Conservation (phyloP, 164 flowering plant genomes). For the Warburgia ugandensis region DNA sequence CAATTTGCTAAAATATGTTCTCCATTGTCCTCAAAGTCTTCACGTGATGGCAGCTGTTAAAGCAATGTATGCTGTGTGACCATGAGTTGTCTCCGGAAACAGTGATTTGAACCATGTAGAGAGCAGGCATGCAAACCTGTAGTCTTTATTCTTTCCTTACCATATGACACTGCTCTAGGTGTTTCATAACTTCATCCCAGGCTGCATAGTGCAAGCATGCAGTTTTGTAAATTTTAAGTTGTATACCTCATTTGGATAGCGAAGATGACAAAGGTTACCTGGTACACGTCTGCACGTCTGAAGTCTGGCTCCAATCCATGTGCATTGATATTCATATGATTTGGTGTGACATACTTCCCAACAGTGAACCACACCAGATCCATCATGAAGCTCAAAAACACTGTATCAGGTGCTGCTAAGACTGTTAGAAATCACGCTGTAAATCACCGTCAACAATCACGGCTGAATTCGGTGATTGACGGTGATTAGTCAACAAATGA, state of each 20-base stretch:
- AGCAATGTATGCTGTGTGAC: too few relatives aligned
- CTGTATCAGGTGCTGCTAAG: conserved; percentile 74
- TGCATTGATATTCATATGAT: conserved; percentile 84
- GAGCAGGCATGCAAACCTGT: too few relatives aligned
- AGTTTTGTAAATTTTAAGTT: not conserved
- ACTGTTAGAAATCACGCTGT: too few relatives aligned
- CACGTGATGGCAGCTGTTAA: not conserved
- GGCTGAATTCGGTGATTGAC: too few relatives aligned
- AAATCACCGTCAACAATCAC: too few relatives aligned
- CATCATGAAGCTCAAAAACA: conserved; percentile 93
- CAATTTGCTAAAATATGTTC: not conserved
- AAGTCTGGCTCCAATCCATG: conserved; percentile 88
- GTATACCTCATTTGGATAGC: not conserved
- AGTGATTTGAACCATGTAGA: too few relatives aligned
- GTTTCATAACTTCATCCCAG: conserved; percentile 59
- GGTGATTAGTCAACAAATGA: too few relatives aligned
- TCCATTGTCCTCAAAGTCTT: not conserved
- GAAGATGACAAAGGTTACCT: conserved; percentile 30
- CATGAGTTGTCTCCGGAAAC: too few relatives aligned
- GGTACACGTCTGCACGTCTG: conserved; percentile 53
- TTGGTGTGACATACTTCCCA: conserved; percentile 92
- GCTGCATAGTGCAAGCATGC: conserved; percentile 46
- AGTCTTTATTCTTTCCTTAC: conserved; percentile 30
- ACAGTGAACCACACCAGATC: conserved; percentile 94
- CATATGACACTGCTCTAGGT: conserved; percentile 44